Evolutionary conservation across 192 early-diverging fungal genomes (phyloP).

Genomic region (Dispira parvispora): DNA sequence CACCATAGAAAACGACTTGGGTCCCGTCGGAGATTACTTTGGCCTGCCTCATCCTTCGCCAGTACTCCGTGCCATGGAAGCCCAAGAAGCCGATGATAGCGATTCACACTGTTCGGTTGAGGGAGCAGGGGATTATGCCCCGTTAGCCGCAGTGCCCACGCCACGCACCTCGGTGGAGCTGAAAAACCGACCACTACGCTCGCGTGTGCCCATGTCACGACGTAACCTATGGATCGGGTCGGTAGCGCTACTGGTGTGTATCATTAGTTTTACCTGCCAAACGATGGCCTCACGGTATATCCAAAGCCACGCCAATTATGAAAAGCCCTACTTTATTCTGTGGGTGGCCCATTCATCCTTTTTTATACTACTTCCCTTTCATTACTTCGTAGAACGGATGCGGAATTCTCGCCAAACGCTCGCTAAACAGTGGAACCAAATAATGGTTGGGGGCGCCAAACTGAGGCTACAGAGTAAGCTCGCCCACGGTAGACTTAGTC

Average conservation of each 20-base stretch:
- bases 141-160: background rate
- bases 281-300: constrained; percentile 21
- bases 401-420: constrained; percentile 19
- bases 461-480: constrained; percentile 17
- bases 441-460: constrained; percentile 23
- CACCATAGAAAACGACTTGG: too few relatives aligned
- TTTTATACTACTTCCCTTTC: constrained; percentile 24
- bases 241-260: background rate
- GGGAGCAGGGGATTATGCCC: background rate
- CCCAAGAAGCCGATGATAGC: background rate
- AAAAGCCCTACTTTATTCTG: constrained; percentile 32
- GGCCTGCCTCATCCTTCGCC: too few relatives aligned
- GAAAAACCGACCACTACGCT: background rate
- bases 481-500: background rate
- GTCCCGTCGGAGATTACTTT: too few relatives aligned
- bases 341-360: constrained; percentile 25
- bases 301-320: constrained; percentile 20
- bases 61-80: too few relatives aligned
- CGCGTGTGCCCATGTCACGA: background rate
- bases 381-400: constrained; percentile 19
- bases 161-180: constrained; percentile 2
- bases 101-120: constrained; percentile 4
- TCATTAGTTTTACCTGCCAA: constrained; percentile 1
- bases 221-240: background rate
- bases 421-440: constrained; percentile 17